These are phyloP conservation scores for Panellus pusillus DNA, from an alignment of 768 basidiomycete species.

Conservation along the genomic window DNA sequence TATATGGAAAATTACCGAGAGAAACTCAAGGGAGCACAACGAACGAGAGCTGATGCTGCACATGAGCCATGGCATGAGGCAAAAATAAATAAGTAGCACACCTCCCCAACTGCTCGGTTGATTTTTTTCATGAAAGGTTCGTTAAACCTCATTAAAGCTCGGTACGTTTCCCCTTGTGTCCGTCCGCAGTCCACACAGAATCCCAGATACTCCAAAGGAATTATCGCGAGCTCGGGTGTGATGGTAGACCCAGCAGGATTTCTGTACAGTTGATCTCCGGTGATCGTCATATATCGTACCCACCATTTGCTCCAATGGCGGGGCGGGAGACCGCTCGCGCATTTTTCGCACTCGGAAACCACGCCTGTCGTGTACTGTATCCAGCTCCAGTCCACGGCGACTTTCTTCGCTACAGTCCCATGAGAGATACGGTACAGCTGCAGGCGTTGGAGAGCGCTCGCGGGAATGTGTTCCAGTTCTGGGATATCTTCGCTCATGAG, in stretches of 20 bases:
- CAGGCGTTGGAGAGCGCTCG: constrained; percentile 35
- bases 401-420: constrained; percentile 11
- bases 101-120: constrained; percentile 8
- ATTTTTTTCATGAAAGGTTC: constrained; percentile 7
- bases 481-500: constrained; percentile 35
- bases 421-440: constrained; percentile 13
- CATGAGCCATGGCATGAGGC: neutral
- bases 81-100: neutral
- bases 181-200: constrained; percentile 7
- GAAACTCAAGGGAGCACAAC: neutral
- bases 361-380: constrained; percentile 11
- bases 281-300: constrained; percentile 12
- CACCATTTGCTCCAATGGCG: constrained; percentile 19
- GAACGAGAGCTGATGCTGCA: neutral
- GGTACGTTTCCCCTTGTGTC: constrained; percentile 9
- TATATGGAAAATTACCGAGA: too few species aligned
- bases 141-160: constrained; percentile 5
- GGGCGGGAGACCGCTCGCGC: constrained; percentile 10
- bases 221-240: constrained; percentile 9
- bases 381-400: constrained; percentile 9
- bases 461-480: constrained; percentile 39
- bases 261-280: constrained; percentile 11
- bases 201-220: constrained; percentile 6
- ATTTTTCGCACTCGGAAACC: constrained; percentile 6
- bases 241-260: constrained; percentile 9